Evolutionary conservation across 208 protist genomes (phyloP).

Genomic region (Acanthamoeba lenticulata): DNA sequence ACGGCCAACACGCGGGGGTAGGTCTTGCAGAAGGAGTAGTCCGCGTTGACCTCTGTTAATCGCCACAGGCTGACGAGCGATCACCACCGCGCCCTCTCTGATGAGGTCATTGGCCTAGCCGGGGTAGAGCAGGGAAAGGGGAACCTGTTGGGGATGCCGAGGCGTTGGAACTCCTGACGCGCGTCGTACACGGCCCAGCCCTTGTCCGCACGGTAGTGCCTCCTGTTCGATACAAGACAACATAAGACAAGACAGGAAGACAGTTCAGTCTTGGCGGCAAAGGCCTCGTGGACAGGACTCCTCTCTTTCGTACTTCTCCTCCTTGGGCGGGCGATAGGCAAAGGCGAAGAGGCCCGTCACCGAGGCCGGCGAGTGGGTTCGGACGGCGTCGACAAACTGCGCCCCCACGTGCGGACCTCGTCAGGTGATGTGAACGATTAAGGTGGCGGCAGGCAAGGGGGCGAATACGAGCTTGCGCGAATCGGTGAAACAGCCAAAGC

Average conservation of each 20-base stretch:
- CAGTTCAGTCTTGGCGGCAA: not conserved
- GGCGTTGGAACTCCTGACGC: not conserved
- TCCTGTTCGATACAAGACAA: not conserved
- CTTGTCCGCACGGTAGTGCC: not conserved
- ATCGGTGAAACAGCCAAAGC: constrained; percentile 35
- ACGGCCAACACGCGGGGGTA: constrained; percentile 1
- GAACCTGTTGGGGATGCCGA: constrained; percentile 5
- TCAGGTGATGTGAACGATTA: not conserved
- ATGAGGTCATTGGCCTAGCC: too few species aligned
- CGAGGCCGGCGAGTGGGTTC: not conserved
- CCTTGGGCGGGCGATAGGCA: constrained; percentile 4
- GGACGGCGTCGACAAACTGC: constrained; percentile 20
- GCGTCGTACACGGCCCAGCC: constrained; percentile 23
- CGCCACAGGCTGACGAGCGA: constrained; percentile 3
- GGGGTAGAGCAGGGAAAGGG: too few species aligned
- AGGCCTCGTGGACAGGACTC: too few species aligned
- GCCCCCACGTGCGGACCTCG: too few species aligned
- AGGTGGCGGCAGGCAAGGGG: not conserved
- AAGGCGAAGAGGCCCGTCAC: constrained; percentile 5
- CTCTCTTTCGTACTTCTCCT: not conserved
- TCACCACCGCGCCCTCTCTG: too few species aligned
- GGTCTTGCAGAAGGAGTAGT: constrained; percentile 28
- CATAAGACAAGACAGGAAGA: not conserved
- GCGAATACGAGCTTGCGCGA: not conserved
- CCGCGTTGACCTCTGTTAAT: constrained; percentile 5